Conservation (phyloP, 192 early-diverging fungal species). For the Entomortierella parvispora region DNA sequence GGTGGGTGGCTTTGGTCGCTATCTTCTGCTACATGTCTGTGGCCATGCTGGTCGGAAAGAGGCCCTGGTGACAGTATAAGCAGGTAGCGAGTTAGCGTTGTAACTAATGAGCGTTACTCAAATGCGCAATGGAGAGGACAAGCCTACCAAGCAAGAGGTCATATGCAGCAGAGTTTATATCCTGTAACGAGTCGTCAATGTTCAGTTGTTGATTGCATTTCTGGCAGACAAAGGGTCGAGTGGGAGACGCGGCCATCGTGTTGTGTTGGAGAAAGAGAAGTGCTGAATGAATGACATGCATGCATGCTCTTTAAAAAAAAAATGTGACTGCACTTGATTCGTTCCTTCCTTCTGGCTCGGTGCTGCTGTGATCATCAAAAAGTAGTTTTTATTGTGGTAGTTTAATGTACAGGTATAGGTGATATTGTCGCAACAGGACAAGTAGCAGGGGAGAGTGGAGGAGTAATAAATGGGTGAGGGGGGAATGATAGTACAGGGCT, state of each 20-base stretch:
- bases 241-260: constrained; percentile 18
- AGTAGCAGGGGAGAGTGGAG: background rate
- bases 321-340: too few relatives aligned
- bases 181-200: constrained; percentile 71
- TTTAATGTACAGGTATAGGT: constrained; percentile 30
- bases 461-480: background rate
- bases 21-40: constrained; percentile 22
- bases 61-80: constrained; percentile 12
- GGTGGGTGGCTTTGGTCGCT: constrained; percentile 14
- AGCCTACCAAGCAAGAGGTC: constrained; percentile 70
- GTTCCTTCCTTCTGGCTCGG: too few relatives aligned
- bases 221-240: constrained; percentile 62
- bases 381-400: background rate
- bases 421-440: background rate
- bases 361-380: constrained; percentile 2
- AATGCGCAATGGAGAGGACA: too few relatives aligned
- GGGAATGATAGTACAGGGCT: background rate
- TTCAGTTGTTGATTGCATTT: constrained; percentile 70
- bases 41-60: constrained; percentile 25
- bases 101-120: too few relatives aligned
- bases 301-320: background rate
- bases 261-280: background rate
- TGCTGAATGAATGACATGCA: background rate
- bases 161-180: constrained; percentile 57
- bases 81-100: background rate